Evolutionary conservation across 768 basidiomycete species (phyloP).

Genomic region (Termitomyces heimii): DNA sequence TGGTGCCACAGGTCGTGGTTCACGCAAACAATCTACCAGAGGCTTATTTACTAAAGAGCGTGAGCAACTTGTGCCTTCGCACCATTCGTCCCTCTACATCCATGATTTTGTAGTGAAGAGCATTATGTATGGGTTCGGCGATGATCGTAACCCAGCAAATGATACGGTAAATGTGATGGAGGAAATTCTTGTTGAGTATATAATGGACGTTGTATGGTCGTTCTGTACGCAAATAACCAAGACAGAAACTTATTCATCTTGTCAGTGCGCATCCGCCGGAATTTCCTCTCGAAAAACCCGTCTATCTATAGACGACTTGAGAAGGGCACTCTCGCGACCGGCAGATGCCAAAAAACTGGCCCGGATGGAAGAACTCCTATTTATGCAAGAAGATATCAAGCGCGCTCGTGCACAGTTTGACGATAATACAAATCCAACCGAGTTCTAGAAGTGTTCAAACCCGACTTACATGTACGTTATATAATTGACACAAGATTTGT

Average conservation of each 20-base stretch:
- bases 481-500: not conserved
- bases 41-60: constrained; percentile 80
- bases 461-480: constrained; percentile 2
- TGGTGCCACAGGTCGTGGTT: constrained; percentile 38
- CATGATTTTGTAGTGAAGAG: constrained; percentile 52
- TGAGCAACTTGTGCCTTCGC: constrained; percentile 30
- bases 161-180: constrained; percentile 92
- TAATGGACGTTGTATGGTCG: constrained; percentile 76
- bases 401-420: constrained; percentile 77
- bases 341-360: constrained; percentile 93
- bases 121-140: constrained; percentile 92
- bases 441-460: constrained; percentile 27
- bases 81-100: not conserved
- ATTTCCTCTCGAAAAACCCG: constrained; percentile 63
- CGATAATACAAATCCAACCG: constrained; percentile 36
- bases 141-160: constrained; percentile 81
- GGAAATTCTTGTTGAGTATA: constrained; percentile 87
- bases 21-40: constrained; percentile 62
- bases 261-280: constrained; percentile 71
- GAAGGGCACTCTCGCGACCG: constrained; percentile 71
- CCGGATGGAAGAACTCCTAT: constrained; percentile 85
- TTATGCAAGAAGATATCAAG: constrained; percentile 94
- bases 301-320: constrained; percentile 82
- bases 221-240: constrained; percentile 6
- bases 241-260: constrained; percentile 4